Conservation (phyloP, 345 rosid genomes). For the Acer yangbiense region DNA sequence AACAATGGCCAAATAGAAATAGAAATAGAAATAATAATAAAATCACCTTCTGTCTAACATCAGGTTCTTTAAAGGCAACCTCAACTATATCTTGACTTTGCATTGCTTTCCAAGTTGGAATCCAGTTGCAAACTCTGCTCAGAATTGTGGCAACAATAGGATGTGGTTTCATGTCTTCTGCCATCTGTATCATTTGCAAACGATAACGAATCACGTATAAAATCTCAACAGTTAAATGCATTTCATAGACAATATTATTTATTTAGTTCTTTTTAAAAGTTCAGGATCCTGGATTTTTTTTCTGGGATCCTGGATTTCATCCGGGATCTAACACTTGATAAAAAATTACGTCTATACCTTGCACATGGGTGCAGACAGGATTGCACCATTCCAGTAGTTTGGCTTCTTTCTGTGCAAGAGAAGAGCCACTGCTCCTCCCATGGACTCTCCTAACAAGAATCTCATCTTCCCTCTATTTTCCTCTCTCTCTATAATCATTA, state of each 20-base stretch:
- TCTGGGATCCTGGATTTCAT: no score
- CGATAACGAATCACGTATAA: not conserved
- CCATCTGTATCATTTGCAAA: constrained; percentile 43
- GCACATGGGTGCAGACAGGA: constrained; percentile 89
- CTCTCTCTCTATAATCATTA: constrained; percentile 39
- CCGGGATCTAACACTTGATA: no score
- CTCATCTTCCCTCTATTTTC: constrained; percentile 67
- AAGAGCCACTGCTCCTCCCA: constrained; percentile 85
- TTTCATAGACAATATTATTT: no score
- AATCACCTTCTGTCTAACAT: constrained; percentile 62
- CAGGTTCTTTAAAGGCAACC: constrained; percentile 60
- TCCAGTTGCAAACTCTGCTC: constrained; percentile 35
- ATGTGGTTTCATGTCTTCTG: constrained; percentile 65
- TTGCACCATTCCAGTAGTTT: constrained; percentile 75
- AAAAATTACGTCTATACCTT: constrained; percentile 43
- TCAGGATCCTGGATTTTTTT: no score
- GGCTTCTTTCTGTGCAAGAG: constrained; percentile 66
- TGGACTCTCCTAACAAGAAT: constrained; percentile 75
- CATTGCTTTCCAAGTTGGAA: constrained; percentile 80
- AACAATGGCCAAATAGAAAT: not conserved
- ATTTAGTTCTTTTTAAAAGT: no score
- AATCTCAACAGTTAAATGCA: no score
- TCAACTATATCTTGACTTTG: constrained; percentile 64
- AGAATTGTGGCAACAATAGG: constrained; percentile 41
- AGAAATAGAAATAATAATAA: not conserved